Percentiles rank a stretch among this genome's conserved stretches.
These are phyloP conservation scores for Neurospora terricola DNA, from an alignment of 495 filamentous ascomycete species.

Conservation along the genomic window DNA sequence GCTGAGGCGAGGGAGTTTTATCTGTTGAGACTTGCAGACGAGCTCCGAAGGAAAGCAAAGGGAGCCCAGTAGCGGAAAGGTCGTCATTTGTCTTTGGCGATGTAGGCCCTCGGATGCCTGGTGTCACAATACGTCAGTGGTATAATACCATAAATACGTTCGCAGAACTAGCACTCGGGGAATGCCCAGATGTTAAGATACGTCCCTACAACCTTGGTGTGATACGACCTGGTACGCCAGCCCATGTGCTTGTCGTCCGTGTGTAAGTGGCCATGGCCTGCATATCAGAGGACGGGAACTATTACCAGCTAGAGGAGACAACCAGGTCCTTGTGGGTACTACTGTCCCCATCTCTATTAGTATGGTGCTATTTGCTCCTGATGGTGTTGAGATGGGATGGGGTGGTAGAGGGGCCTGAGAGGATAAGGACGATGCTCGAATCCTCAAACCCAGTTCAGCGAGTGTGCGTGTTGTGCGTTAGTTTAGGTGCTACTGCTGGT, in stretches of 20 bases:
- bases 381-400: neutral
- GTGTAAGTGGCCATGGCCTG: neutral
- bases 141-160: neutral
- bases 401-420: neutral
- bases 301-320: neutral
- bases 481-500: no score
- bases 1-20: conserved; percentile 63
- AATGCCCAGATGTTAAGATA: neutral
- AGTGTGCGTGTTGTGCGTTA: no score
- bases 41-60: conserved; percentile 36
- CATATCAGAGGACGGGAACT: neutral
- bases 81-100: neutral
- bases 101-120: neutral
- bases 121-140: neutral
- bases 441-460: neutral
- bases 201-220: neutral
- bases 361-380: neutral
- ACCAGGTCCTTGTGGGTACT: neutral
- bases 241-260: neutral
- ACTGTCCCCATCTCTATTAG: neutral
- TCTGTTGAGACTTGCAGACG: conserved; percentile 60
- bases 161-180: neutral
- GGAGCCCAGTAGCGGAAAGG: neutral
- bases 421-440: neutral
- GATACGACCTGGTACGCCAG: neutral